These are phyloP conservation scores for Sphenostylis stenocarpa DNA, from an alignment of 306 rosid species.

Conservation along the genomic window DNA sequence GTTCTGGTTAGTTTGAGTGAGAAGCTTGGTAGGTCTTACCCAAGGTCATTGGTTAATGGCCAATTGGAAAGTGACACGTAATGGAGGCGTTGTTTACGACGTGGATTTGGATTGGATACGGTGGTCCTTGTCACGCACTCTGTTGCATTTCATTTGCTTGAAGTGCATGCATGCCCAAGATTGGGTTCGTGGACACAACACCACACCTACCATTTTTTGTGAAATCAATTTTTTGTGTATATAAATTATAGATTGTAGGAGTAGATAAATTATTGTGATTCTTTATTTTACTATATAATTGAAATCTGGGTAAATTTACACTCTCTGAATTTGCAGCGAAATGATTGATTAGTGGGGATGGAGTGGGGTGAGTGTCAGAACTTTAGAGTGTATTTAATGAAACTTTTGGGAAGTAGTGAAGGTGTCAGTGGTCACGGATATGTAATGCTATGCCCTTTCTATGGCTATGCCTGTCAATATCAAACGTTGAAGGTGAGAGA, in stretches of 20 bases:
- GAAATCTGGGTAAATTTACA: background rate
- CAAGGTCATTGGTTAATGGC: background rate
- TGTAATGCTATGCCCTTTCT: background rate
- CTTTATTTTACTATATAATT: no score
- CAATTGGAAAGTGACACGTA: background rate
- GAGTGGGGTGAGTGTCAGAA: slow-evolving; percentile 26
- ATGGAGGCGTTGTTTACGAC: background rate
- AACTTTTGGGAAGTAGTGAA: slow-evolving; percentile 11
- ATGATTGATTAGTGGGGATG: slow-evolving; percentile 15
- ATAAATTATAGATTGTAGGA: no score
- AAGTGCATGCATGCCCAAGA: no score
- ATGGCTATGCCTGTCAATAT: slow-evolving; percentile 3
- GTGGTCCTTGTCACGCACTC: background rate
- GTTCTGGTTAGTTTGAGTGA: slow-evolving; percentile 43
- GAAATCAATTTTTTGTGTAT: background rate
- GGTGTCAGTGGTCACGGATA: slow-evolving; percentile 42
- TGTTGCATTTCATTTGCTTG: no score
- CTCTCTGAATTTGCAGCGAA: background rate
- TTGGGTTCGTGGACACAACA: no score
- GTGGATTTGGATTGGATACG: background rate
- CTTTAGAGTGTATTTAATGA: background rate
- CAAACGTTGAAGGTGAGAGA: background rate
- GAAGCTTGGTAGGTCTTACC: slow-evolving; percentile 55
- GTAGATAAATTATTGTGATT: no score
- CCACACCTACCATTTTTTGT: no score